phyloP scores from a whole-genome alignment of 371 early-diverging fungal genomes.

The Rhizomucor miehei region DNA sequence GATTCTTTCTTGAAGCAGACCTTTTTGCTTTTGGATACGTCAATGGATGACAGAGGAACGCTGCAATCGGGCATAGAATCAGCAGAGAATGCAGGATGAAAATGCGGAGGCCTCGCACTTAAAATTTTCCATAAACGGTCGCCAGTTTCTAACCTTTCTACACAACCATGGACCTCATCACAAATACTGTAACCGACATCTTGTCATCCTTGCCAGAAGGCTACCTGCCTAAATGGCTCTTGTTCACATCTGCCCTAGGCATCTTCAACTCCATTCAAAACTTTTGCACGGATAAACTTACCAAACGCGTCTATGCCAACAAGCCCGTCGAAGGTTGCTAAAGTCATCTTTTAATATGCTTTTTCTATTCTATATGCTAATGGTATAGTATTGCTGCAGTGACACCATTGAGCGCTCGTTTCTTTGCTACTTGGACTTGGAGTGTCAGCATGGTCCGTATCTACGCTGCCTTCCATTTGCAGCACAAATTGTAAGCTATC shows the following conservation, averaged over 20 bases:
- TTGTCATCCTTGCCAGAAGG: constrained; percentile 57
- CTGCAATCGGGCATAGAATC: too few relatives aligned
- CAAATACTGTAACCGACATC: constrained; percentile 23
- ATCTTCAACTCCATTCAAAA: constrained; percentile 77
- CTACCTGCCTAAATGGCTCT: constrained; percentile 64
- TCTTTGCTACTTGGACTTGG: constrained; percentile 83
- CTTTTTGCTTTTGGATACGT: too few relatives aligned
- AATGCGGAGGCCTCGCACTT: too few relatives aligned
- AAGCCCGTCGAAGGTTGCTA: constrained; percentile 55
- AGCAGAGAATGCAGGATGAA: too few relatives aligned
- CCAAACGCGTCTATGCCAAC: constrained; percentile 66
- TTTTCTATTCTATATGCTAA: too few relatives aligned
- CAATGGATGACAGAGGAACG: too few relatives aligned
- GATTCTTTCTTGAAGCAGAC: too few relatives aligned
- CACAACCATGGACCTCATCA: constrained; percentile 16
- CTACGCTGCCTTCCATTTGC: constrained; percentile 74
- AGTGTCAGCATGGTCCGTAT: constrained; percentile 72
- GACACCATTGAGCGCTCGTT: constrained; percentile 65
- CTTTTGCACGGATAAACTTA: constrained; percentile 62
- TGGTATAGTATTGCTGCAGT: constrained; percentile 47
- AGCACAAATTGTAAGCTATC: constrained; percentile 59
- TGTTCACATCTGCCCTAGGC: constrained; percentile 67
- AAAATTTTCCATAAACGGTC: too few relatives aligned
- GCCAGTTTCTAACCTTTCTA: too few relatives aligned
- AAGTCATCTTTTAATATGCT: constrained; percentile 4